Percentiles rank a stretch among this genome's conserved stretches.
Conservation (phyloP, 164 flowering plant genomes). For the Magnolia officinalis region DNA sequence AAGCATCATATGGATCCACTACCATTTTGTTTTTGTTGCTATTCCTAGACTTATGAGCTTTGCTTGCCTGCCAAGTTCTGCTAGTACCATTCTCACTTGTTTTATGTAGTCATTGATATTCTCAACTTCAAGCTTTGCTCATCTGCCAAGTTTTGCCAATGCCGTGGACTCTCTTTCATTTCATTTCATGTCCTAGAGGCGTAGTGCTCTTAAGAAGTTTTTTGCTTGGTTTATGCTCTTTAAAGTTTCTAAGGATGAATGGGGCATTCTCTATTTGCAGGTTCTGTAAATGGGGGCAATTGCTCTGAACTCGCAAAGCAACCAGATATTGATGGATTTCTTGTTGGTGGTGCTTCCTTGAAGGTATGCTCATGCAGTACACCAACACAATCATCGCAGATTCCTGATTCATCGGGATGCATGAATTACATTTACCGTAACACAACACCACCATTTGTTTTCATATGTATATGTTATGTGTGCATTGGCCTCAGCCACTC, state of each 20-base stretch:
- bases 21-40: neutral
- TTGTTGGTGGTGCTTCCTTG: slow-evolving; percentile 97
- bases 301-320: slow-evolving; percentile 91
- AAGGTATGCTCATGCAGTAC: slow-evolving; percentile 45
- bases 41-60: neutral
- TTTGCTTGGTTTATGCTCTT: neutral
- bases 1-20: neutral
- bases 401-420: neutral
- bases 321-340: slow-evolving; percentile 97
- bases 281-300: slow-evolving; percentile 91
- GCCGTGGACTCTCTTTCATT: neutral
- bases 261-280: slow-evolving; percentile 27
- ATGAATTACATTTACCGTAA: neutral
- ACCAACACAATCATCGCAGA: neutral
- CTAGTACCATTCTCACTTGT: too few species aligned
- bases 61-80: neutral
- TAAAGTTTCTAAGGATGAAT: neutral
- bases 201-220: neutral
- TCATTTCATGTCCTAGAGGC: neutral
- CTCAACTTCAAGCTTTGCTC: too few species aligned
- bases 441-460: neutral
- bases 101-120: too few species aligned
- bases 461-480: neutral
- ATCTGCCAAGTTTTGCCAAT: neutral
- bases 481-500: neutral